Evolutionary conservation across 2,329 filamentous ascomycete species (phyloP).

Genomic region (Penicillium sumatraense): DNA sequence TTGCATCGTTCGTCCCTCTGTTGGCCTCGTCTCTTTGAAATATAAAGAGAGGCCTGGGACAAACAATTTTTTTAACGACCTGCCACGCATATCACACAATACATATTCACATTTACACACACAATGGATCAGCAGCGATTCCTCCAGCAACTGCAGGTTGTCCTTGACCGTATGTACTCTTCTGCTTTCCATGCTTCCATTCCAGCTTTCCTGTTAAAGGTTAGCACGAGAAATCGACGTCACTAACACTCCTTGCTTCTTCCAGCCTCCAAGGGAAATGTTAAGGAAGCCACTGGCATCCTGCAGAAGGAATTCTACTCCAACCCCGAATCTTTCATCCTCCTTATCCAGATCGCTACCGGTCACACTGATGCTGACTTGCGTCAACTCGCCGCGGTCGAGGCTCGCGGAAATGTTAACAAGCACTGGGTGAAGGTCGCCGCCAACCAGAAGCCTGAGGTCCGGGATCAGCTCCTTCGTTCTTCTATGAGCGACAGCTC

Average conservation of each 20-base stretch:
- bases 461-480: conserved; percentile 82
- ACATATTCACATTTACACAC: conserved; percentile 23
- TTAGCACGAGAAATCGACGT: neutral
- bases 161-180: conserved; percentile 75
- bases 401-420: conserved; percentile 78
- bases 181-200: neutral
- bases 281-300: conserved; percentile 87
- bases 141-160: conserved; percentile 82
- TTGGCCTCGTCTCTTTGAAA: conserved; percentile 11
- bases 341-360: conserved; percentile 85
- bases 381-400: conserved; percentile 88
- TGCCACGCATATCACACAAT: conserved; percentile 6
- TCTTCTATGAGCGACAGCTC: conserved; percentile 80
- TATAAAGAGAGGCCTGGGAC: conserved; percentile 19
- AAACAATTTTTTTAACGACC: conserved; percentile 7
- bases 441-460: conserved; percentile 75
- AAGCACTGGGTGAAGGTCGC: conserved; percentile 84
- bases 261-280: conserved; percentile 81
- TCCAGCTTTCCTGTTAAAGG: no score
- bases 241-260: conserved; percentile 22
- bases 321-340: conserved; percentile 79
- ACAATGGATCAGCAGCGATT: conserved; percentile 84
- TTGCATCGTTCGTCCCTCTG: conserved; percentile 21
- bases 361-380: conserved; percentile 73
- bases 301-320: conserved; percentile 94